Conservation (phyloP, 352 stramenopile genomes). For the Phytophthora ohioensis region DNA sequence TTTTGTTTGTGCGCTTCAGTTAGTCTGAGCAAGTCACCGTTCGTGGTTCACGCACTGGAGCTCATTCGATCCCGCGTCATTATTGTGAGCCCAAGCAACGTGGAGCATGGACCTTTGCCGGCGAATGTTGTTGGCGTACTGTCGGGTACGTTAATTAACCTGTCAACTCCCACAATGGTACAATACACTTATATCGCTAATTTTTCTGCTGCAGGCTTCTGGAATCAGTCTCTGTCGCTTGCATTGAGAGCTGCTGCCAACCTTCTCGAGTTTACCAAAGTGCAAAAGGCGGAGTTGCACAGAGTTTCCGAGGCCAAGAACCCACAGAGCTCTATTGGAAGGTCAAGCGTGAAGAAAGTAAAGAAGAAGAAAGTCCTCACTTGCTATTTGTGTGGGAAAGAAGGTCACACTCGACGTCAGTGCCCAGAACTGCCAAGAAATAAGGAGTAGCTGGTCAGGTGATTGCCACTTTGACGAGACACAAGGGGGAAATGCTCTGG, state of each 20-base stretch:
- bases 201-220: slow-evolving; percentile 22
- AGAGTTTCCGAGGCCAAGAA: neutral
- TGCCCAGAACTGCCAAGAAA: slow-evolving; percentile 27
- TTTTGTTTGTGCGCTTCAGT: slow-evolving; percentile 20
- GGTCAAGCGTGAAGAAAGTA: slow-evolving; percentile 1
- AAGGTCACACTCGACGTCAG: slow-evolving; percentile 21
- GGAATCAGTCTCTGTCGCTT: slow-evolving; percentile 40
- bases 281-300: neutral
- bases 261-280: neutral
- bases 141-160: slow-evolving; percentile 17
- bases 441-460: neutral
- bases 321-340: neutral
- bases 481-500: no score
- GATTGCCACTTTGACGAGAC: neutral
- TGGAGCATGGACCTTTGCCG: slow-evolving; percentile 43
- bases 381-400: slow-evolving; percentile 26
- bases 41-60: slow-evolving; percentile 35
- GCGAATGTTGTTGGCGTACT: slow-evolving; percentile 42
- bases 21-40: slow-evolving; percentile 35
- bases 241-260: slow-evolving; percentile 25
- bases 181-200: neutral
- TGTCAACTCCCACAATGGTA: neutral
- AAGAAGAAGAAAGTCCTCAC: slow-evolving; percentile 20
- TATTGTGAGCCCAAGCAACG: slow-evolving; percentile 35
- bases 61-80: slow-evolving; percentile 36